phyloP scores from a whole-genome alignment of 208 protist species.

The Angomonas desouzai region DNA sequence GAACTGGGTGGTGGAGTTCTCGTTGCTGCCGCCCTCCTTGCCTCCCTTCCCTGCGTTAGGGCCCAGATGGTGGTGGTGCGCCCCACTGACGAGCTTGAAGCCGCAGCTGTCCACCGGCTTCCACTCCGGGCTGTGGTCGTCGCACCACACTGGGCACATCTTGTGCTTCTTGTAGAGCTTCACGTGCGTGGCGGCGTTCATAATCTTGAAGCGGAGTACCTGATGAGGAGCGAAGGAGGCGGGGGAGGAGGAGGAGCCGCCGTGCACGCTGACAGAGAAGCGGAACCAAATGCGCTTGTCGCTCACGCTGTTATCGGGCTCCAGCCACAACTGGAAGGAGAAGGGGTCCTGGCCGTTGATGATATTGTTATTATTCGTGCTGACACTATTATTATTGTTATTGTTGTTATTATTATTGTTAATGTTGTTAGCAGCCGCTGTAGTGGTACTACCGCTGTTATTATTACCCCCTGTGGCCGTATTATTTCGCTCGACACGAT shows the following conservation, averaged over 20 bases:
- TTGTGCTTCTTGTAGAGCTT: conserved; percentile 78
- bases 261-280: conserved; percentile 54
- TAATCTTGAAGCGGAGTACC: conserved; percentile 49
- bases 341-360: conserved; percentile 18
- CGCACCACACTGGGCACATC: conserved; percentile 79
- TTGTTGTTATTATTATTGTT: conserved; percentile 11
- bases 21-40: background rate
- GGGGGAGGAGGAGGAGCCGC: background rate
- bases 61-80: background rate
- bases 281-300: conserved; percentile 88
- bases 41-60: no score
- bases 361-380: background rate
- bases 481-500: conserved; percentile 53
- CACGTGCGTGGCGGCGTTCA: conserved; percentile 73
- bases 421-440: conserved; percentile 9
- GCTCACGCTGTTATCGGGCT: conserved; percentile 48
- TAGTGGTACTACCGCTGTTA: background rate
- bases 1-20: background rate
- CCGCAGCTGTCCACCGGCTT: conserved; percentile 56
- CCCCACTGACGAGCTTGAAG: conserved; percentile 36
- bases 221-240: background rate
- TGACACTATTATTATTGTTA: background rate
- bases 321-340: conserved; percentile 70
- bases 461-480: background rate
- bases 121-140: conserved; percentile 50